Percentiles rank a stretch among this genome's conserved stretches.
Evolutionary conservation across 768 basidiomycete species (phyloP).

Genomic region (Clitopilus passeckerianus): DNA sequence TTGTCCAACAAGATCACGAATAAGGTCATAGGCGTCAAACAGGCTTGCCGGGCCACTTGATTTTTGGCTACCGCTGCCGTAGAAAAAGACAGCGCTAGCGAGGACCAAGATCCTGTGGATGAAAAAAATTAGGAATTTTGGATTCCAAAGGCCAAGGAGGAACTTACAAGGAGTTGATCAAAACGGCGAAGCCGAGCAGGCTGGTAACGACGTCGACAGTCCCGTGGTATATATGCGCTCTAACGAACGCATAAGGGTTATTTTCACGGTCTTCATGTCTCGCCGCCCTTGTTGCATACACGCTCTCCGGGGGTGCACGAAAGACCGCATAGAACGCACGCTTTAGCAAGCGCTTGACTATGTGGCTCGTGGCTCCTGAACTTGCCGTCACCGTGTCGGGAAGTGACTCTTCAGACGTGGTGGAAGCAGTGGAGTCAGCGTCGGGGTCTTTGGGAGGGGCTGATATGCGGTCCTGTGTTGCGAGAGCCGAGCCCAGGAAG

Average conservation of each 20-base stretch:
- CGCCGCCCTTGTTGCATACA: slow-evolving; percentile 27
- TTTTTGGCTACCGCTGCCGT: slow-evolving; percentile 24
- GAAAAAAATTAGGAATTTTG: neutral
- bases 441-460: slow-evolving; percentile 18
- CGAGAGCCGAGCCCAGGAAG: slow-evolving; percentile 84
- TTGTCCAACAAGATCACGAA: slow-evolving; percentile 61
- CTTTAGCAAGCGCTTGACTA: slow-evolving; percentile 13
- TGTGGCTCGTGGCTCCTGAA: neutral
- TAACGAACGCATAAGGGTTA: slow-evolving; percentile 49
- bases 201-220: slow-evolving; percentile 62
- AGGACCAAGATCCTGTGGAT: slow-evolving; percentile 68
- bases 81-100: slow-evolving; percentile 78
- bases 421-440: slow-evolving; percentile 6
- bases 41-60: slow-evolving; percentile 55
- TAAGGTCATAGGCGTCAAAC: slow-evolving; percentile 79
- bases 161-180: slow-evolving; percentile 78
- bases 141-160: neutral
- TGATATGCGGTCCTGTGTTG: slow-evolving; percentile 72
- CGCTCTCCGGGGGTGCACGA: slow-evolving; percentile 28
- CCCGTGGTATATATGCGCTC: slow-evolving; percentile 60
- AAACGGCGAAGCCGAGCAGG: slow-evolving; percentile 78
- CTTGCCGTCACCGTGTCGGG: neutral
- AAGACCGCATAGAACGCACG: slow-evolving; percentile 28
- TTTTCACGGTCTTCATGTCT: slow-evolving; percentile 54
- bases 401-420: slow-evolving; percentile 2